Evolutionary conservation across 441 rosid genomes (phyloP).

Genomic region (Euphorbia schlechtendalii): DNA sequence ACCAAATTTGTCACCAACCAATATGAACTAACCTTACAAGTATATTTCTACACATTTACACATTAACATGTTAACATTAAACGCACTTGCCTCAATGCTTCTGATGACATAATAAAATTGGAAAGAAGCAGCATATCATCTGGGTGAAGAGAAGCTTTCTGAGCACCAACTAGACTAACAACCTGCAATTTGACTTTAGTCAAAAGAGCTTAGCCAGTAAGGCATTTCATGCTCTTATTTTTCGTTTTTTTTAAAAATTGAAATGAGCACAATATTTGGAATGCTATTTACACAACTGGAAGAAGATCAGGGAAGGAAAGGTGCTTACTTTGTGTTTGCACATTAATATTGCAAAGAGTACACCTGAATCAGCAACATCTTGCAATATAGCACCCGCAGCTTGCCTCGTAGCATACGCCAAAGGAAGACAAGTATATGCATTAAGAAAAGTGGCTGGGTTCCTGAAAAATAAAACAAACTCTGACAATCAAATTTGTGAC

Average conservation of each 20-base stretch:
- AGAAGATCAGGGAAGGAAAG: not conserved
- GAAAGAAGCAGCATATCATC: slow-evolving; percentile 92
- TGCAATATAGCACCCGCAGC: slow-evolving; percentile 91
- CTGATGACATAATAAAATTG: slow-evolving; percentile 83
- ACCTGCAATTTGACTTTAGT: slow-evolving; percentile 48
- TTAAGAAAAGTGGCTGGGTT: slow-evolving; percentile 93
- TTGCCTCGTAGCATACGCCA: slow-evolving; percentile 78
- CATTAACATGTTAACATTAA: slow-evolving; percentile 1
- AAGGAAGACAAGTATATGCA: slow-evolving; percentile 98
- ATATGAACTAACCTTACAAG: not conserved
- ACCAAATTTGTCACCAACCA: not conserved
- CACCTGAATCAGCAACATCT: slow-evolving; percentile 91
- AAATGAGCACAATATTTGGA: not conserved
- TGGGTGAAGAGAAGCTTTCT: slow-evolving; percentile 94
- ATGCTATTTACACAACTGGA: not conserved
- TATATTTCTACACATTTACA: not conserved
- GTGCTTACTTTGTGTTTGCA: slow-evolving; percentile 75
- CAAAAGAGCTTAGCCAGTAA: slow-evolving; percentile 14
- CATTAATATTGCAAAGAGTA: slow-evolving; percentile 85
- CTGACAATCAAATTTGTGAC: not conserved
- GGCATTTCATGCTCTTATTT: not conserved
- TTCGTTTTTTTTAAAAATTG: not conserved
- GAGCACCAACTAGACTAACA: slow-evolving; percentile 91
- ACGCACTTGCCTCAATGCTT: slow-evolving; percentile 79
- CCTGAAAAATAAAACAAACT: slow-evolving; percentile 33